Percentiles rank a stretch among this genome's conserved stretches.
Conservation (phyloP, 164 flowering plant genomes). For the Stephania yunnanensis region DNA sequence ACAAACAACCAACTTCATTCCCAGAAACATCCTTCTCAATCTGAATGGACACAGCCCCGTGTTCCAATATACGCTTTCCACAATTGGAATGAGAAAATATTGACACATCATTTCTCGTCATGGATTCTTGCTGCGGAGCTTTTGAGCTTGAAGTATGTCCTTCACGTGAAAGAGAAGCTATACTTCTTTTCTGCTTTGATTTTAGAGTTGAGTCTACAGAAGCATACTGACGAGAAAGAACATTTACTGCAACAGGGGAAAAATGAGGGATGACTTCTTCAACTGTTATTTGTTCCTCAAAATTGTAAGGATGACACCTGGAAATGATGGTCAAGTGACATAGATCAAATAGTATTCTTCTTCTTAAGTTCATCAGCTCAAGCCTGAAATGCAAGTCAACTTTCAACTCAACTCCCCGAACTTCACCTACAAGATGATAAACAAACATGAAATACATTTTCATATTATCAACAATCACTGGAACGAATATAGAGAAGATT, state of each 20-base stretch:
- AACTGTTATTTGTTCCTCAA: slow-evolving; percentile 22
- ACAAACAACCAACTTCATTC: slow-evolving; percentile 13
- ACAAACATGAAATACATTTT: neutral
- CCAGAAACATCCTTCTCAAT: slow-evolving; percentile 37
- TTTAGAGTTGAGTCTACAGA: slow-evolving; percentile 25
- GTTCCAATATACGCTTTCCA: slow-evolving; percentile 49
- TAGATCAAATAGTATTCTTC: slow-evolving; percentile 35
- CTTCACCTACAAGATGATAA: slow-evolving; percentile 41
- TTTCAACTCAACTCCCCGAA: slow-evolving; percentile 51
- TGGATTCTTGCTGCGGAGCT: slow-evolving; percentile 16
- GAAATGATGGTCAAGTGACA: slow-evolving; percentile 53
- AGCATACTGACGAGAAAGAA: slow-evolving; percentile 16
- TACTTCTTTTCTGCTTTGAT: slow-evolving; percentile 15
- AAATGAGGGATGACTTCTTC: slow-evolving; percentile 34
- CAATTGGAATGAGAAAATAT: slow-evolving; percentile 15
- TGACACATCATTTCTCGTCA: slow-evolving; percentile 12
- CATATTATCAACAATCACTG: neutral
- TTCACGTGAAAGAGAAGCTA: slow-evolving; percentile 16
- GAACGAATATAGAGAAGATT: slow-evolving; percentile 8
- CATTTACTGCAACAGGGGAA: slow-evolving; percentile 28
- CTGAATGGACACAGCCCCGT: slow-evolving; percentile 31
- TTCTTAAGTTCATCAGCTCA: slow-evolving; percentile 30
- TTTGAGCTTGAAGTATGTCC: slow-evolving; percentile 31
- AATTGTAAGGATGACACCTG: slow-evolving; percentile 22
- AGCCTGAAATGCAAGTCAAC: slow-evolving; percentile 37